Evolutionary conservation across 352 stramenopile species (phyloP).

Genomic region (Globisporangium cystogenes): DNA sequence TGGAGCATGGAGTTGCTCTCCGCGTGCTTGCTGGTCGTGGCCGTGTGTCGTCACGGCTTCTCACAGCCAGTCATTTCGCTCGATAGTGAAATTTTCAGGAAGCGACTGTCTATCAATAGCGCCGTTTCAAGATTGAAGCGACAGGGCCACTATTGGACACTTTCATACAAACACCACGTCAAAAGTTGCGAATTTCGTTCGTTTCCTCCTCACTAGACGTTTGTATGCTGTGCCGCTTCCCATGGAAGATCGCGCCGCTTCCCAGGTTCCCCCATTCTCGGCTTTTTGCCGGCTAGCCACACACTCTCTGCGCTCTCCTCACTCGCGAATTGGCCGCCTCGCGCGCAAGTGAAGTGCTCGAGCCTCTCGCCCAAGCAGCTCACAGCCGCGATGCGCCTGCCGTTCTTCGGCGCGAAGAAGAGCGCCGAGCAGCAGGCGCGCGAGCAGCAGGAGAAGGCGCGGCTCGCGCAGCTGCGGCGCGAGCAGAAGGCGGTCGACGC

Average conservation of each 20-base stretch:
- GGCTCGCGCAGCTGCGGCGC: constrained; percentile 15
- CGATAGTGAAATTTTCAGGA: no score
- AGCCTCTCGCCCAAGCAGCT: no score
- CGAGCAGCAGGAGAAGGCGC: constrained; percentile 10
- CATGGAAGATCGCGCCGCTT: background rate
- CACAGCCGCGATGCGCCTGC: constrained; percentile 3
- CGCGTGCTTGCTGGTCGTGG: no score
- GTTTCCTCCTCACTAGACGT: no score
- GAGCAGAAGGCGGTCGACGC: constrained; percentile 14
- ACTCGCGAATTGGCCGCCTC: background rate
- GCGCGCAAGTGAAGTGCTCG: background rate
- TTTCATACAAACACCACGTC: background rate
- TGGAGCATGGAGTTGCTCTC: no score
- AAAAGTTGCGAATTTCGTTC: background rate
- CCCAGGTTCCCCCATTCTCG: background rate
- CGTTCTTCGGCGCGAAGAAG: constrained; percentile 10
- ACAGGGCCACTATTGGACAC: background rate
- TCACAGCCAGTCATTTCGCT: no score
- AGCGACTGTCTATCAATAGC: no score
- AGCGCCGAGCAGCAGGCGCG: constrained; percentile 5
- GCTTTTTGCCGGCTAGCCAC: background rate
- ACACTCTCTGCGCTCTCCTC: no score
- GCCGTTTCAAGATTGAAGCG: background rate
- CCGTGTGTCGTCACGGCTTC: no score
- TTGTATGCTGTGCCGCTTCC: background rate